Conservation (phyloP, 2,329 filamentous ascomycete species). For the Stagonosporopsis vannaccii region DNA sequence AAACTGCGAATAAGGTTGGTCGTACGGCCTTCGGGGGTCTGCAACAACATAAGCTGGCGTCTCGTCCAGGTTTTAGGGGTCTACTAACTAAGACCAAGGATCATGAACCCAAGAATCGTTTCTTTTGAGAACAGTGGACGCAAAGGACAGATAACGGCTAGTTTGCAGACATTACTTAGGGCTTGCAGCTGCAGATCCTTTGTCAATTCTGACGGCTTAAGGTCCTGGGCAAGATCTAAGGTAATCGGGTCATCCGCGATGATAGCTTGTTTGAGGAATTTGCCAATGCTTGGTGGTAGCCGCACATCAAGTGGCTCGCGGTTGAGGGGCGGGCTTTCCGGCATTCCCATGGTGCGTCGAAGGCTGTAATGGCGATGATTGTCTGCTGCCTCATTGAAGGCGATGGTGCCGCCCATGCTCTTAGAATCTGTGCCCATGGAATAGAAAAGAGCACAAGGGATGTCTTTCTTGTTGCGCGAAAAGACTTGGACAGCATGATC, state of each 20-base stretch:
- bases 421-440: constrained; percentile 24
- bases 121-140: constrained; percentile 41
- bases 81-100: constrained; percentile 45
- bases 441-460: constrained; percentile 38
- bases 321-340: constrained; percentile 28
- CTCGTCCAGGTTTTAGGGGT: background rate
- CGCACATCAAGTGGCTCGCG: constrained; percentile 33
- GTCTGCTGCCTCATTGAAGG: constrained; percentile 13
- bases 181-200: constrained; percentile 41
- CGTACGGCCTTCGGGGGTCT: constrained; percentile 47
- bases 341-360: constrained; percentile 33
- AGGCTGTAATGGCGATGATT: constrained; percentile 26
- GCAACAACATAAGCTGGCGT: background rate
- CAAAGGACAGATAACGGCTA: constrained; percentile 47
- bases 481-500: constrained; percentile 69
- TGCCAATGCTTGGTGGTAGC: constrained; percentile 24
- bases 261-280: constrained; percentile 43
- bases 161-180: constrained; percentile 46
- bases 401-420: constrained; percentile 4
- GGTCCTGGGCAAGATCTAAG: constrained; percentile 37
- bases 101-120: constrained; percentile 49
- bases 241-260: constrained; percentile 33
- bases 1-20: constrained; percentile 51
- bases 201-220: constrained; percentile 39
- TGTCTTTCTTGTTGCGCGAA: constrained; percentile 68